These are phyloP conservation scores for Rhizophagus prolifer DNA, from an alignment of 192 early-diverging fungal species.

Conservation along the genomic window DNA sequence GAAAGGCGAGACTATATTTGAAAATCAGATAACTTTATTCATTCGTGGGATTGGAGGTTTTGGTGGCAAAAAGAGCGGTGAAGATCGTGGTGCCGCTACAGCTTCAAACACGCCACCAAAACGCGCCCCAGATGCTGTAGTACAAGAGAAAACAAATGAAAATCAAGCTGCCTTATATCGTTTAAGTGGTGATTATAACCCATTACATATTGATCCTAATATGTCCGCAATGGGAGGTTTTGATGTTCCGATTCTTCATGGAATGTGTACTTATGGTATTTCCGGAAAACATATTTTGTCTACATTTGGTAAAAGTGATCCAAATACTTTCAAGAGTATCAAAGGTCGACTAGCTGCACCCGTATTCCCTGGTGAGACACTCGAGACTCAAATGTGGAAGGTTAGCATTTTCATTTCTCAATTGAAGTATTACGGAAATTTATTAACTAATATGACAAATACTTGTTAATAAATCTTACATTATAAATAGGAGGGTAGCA, in stretches of 20 bases:
- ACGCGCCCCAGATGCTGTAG: slow-evolving; percentile 81
- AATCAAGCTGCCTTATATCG: slow-evolving; percentile 96
- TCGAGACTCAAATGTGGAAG: slow-evolving; percentile 96
- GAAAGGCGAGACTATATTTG: slow-evolving; percentile 70
- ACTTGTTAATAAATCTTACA: background rate
- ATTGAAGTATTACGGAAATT: background rate
- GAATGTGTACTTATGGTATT: slow-evolving; percentile 90
- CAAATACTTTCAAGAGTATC: slow-evolving; percentile 73
- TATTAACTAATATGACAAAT: background rate
- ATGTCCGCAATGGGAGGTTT: slow-evolving; percentile 95
- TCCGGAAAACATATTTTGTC: slow-evolving; percentile 88
- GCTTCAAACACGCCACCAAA: slow-evolving; percentile 78
- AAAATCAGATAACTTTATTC: slow-evolving; percentile 92
- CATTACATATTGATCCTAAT: slow-evolving; percentile 95
- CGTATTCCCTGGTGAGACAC: slow-evolving; percentile 95
- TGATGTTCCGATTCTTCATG: slow-evolving; percentile 95
- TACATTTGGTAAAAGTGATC: slow-evolving; percentile 69
- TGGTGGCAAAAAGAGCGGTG: slow-evolving; percentile 73
- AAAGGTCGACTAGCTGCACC: slow-evolving; percentile 89
- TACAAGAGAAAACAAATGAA: slow-evolving; percentile 83
- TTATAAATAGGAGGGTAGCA: slow-evolving; percentile 63
- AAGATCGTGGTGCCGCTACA: slow-evolving; percentile 75
- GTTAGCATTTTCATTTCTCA: slow-evolving; percentile 1
- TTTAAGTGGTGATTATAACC: slow-evolving; percentile 93
- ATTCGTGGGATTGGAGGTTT: slow-evolving; percentile 91